phyloP scores from a whole-genome alignment of 805 yeast genomes.

The Saccharomycopsis lassenensis region DNA sequence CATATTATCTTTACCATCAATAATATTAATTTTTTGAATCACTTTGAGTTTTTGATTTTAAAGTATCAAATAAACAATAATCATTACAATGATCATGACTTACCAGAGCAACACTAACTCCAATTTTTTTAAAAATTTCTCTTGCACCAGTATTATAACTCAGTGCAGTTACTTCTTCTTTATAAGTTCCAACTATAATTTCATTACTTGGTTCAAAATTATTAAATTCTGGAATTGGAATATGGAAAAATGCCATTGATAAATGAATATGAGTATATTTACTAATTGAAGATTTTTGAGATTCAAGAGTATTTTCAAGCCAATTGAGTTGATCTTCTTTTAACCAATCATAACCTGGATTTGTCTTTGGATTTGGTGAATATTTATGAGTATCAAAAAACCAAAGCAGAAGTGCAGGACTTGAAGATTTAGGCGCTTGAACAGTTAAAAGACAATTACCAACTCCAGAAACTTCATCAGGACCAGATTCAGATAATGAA shows the following conservation, averaged over 20 bases:
- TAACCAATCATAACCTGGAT: slow-evolving; percentile 81
- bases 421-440: slow-evolving; percentile 27
- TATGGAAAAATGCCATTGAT: slow-evolving; percentile 89
- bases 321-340: slow-evolving; percentile 57
- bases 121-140: slow-evolving; percentile 44
- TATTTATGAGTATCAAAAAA: slow-evolving; percentile 80
- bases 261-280: slow-evolving; percentile 35
- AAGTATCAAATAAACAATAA: slow-evolving; percentile 56
- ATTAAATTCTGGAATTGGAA: slow-evolving; percentile 81
- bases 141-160: slow-evolving; percentile 57
- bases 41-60: slow-evolving; percentile 21
- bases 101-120: slow-evolving; percentile 64
- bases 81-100: slow-evolving; percentile 98
- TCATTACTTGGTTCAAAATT: slow-evolving; percentile 27
- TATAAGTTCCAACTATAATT: slow-evolving; percentile 51
- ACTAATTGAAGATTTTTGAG: slow-evolving; percentile 21
- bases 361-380: slow-evolving; percentile 51
- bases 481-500: slow-evolving; percentile 52
- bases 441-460: slow-evolving; percentile 68
- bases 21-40: slow-evolving; percentile 19
- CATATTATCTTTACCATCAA: slow-evolving; percentile 32
- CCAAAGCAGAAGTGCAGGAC: slow-evolving; percentile 50
- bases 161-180: slow-evolving; percentile 78
- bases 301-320: slow-evolving; percentile 30
- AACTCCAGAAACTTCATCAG: slow-evolving; percentile 59